phyloP scores from a whole-genome alignment of 108 stramenopile genomes.

The Skeletonema potamos region DNA sequence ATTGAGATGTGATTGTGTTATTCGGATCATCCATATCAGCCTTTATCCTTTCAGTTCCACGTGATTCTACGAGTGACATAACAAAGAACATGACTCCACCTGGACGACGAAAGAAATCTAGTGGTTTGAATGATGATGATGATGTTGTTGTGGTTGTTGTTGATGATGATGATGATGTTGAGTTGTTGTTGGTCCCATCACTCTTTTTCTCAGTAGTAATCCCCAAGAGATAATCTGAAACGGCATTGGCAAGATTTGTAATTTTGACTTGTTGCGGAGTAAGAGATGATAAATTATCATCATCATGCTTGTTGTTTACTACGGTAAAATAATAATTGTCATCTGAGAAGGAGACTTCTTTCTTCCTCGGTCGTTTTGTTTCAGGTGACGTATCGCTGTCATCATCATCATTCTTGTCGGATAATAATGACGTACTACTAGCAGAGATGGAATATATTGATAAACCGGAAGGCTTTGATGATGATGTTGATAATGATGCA shows the following conservation, averaged over 20 bases:
- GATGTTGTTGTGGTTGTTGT: conserved; percentile 1
- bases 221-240: conserved; percentile 14
- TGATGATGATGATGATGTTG: too few species aligned
- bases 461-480: conserved; percentile 6
- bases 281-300: neutral
- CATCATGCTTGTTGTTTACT: too few species aligned
- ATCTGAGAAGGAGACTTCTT: conserved; percentile 10
- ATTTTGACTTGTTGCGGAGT: conserved; percentile 2
- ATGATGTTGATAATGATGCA: neutral
- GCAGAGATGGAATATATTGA: conserved; percentile 17
- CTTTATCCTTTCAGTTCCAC: conserved; percentile 49
- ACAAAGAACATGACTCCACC: conserved; percentile 81
- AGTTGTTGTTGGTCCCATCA: neutral
- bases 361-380: conserved; percentile 27
- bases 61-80: conserved; percentile 61
- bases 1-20: conserved; percentile 70
- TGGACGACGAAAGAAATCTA: conserved; percentile 54
- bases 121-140: conserved; percentile 8
- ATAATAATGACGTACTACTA: neutral
- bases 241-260: conserved; percentile 3
- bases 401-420: neutral
- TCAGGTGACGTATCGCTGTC: conserved; percentile 22
- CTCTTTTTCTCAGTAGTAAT: neutral
- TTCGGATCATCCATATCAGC: conserved; percentile 78
- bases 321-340: too few species aligned